Conservation (phyloP, 768 basidiomycete genomes). For the Boletus rubescentipes region DNA sequence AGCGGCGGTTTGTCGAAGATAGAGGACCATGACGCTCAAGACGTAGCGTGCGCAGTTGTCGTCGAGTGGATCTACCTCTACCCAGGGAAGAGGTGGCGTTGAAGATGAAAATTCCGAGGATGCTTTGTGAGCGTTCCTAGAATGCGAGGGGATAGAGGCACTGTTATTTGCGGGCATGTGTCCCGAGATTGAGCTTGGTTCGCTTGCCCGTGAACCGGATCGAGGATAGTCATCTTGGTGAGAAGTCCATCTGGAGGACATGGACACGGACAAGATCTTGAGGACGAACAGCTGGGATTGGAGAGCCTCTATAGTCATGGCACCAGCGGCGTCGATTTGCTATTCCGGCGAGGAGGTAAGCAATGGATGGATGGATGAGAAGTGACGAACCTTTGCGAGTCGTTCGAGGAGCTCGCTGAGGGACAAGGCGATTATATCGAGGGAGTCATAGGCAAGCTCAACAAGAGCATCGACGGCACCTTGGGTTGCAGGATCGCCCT, state of each 20-base stretch:
- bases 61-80: conserved; percentile 73
- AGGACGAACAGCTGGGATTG: conserved; percentile 87
- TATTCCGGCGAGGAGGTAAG: conserved; percentile 29
- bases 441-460: conserved; percentile 72
- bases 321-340: conserved; percentile 54
- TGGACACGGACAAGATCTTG: conserved; percentile 74
- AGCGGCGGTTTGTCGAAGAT: conserved; percentile 68
- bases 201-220: conserved; percentile 44
- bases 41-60: conserved; percentile 81
- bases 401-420: conserved; percentile 77
- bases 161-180: conserved; percentile 31
- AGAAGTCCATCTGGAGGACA: conserved; percentile 72
- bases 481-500: conserved; percentile 71
- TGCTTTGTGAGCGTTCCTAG: conserved; percentile 35
- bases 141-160: conserved; percentile 36
- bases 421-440: conserved; percentile 79
- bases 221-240: conserved; percentile 42
- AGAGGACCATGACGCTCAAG: conserved; percentile 79
- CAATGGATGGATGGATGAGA: not conserved
- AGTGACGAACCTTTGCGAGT: conserved; percentile 61
- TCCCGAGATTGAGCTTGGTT: conserved; percentile 33
- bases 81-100: conserved; percentile 41
- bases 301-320: conserved; percentile 64
- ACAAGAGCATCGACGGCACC: conserved; percentile 77
- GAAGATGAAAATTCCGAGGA: conserved; percentile 41